Conservation (phyloP, 2,329 filamentous ascomycete genomes). For the Cordyceps sp. region DNA sequence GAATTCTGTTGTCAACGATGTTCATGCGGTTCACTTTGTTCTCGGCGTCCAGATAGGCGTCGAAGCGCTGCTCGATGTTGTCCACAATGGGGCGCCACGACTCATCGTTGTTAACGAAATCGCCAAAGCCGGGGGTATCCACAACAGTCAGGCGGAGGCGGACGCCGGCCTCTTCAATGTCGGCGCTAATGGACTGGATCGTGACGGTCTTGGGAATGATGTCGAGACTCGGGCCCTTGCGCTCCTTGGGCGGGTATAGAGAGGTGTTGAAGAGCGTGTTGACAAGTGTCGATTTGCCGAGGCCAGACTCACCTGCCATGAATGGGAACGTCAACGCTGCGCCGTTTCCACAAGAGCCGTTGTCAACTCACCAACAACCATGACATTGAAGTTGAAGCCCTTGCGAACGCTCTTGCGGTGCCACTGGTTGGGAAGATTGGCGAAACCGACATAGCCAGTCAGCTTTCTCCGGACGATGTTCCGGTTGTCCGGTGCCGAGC, state of each 20-base stretch:
- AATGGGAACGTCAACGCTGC: background rate
- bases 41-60: constrained; percentile 95
- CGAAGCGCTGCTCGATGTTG: constrained; percentile 98
- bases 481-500: constrained; percentile 51
- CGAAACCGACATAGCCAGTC: constrained; percentile 96
- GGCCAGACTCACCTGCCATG: constrained; percentile 77
- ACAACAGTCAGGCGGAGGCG: constrained; percentile 92
- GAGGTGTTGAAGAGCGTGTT: constrained; percentile 99
- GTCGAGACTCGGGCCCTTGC: constrained; percentile 90
- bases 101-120: constrained; percentile 99
- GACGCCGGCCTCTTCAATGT: constrained; percentile 97
- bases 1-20: constrained; percentile 97
- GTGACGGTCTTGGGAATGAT: constrained; percentile 97
- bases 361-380: constrained; percentile 83
- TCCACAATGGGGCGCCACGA: constrained; percentile 98
- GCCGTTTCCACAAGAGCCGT: background rate
- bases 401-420: constrained; percentile 99
- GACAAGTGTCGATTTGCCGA: constrained; percentile 97
- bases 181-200: constrained; percentile 86
- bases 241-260: constrained; percentile 95
- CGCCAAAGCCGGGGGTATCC: constrained; percentile 93
- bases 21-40: constrained; percentile 99
- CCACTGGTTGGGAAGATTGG: constrained; percentile 98
- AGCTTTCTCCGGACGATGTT: constrained; percentile 98
- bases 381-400: constrained; percentile 99